Base-by-base conservation (phyloP, 1,284 basidiomycete species). In the Peniophora sp. region DNA sequence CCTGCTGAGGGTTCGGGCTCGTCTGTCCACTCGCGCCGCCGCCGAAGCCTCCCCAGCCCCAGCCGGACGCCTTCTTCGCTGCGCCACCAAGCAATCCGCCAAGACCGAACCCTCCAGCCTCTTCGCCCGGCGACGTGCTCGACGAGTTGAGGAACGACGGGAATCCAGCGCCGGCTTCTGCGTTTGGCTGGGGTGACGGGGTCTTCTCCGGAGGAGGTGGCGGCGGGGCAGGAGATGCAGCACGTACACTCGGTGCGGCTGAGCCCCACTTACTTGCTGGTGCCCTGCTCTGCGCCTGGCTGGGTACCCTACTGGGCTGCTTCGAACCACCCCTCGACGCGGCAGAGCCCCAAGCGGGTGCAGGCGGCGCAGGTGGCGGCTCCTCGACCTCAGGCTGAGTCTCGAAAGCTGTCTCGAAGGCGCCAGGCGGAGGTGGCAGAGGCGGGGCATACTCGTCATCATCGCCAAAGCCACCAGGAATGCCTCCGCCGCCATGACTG, bases 241-340 rank as follows among this genome's bases (percentile, higher is more conserved):
- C 20, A 10, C 20, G 23, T n/a, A 24, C 22, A 10, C 14, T 14
- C 19, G 12, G 44, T 8, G 22, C 23, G 10, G 44, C 12, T 16
- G 39, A 41, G 6, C 16, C 39, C 39, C 60, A 61, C 51, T 53
- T 57, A 6, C 57, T 56, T 5, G 55, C 56, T 41, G 54, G 53
- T 22, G 39, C 49, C 48, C 58, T 54, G 50, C 59, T 55, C 0
- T 45, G 23, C 38, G 35, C 52, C 50, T 53, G 53, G 50, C 53
- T 57, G 5, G 50, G 45, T 17, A 46, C 53, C 36, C 50, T 56
- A 47, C 53, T 55, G 12, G 51, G 23, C 9, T 41, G 52, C 52
- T 55, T 54, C 39, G 55, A 53, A 45, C 36, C 45, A n/a, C 52
- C 51, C 46, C 59, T 57, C 17, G 62, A 61, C 20, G 48, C 22